Conservation (phyloP, 257 asterid species). For the Marsdenia floribunda region DNA sequence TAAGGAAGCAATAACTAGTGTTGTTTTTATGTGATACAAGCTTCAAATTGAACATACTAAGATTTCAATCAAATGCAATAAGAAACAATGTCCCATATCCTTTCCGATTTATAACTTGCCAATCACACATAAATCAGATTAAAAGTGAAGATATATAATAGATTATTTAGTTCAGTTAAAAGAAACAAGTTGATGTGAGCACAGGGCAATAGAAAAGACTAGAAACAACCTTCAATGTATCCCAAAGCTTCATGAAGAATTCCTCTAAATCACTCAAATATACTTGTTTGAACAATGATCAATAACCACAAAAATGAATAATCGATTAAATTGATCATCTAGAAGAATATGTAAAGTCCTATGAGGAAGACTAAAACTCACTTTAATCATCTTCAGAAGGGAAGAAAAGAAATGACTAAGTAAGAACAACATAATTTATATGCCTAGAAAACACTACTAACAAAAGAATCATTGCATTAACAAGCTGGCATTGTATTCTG, state of each 20-base stretch:
- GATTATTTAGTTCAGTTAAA: too few relatives aligned
- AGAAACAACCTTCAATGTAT: not conserved
- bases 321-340: not conserved
- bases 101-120: too few relatives aligned
- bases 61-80: too few relatives aligned
- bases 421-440: not conserved
- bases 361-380: not conserved
- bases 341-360: not conserved
- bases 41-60: too few relatives aligned
- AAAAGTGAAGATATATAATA: too few relatives aligned
- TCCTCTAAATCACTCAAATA: constrained; percentile 91
- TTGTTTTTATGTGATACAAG: too few relatives aligned
- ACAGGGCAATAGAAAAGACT: not conserved
- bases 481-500: too few relatives aligned
- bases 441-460: not conserved
- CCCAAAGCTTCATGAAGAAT: constrained; percentile 71
- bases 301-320: not conserved
- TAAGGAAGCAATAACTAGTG: too few relatives aligned
- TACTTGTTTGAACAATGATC: constrained; percentile 38
- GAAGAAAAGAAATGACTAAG: not conserved
- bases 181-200: not conserved
- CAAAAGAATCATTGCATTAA: not conserved
- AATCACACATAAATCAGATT: too few relatives aligned
- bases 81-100: too few relatives aligned
- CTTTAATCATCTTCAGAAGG: not conserved